phyloP scores from a whole-genome alignment of 1,284 basidiomycete genomes.

The Rhodofomes roseus region DNA sequence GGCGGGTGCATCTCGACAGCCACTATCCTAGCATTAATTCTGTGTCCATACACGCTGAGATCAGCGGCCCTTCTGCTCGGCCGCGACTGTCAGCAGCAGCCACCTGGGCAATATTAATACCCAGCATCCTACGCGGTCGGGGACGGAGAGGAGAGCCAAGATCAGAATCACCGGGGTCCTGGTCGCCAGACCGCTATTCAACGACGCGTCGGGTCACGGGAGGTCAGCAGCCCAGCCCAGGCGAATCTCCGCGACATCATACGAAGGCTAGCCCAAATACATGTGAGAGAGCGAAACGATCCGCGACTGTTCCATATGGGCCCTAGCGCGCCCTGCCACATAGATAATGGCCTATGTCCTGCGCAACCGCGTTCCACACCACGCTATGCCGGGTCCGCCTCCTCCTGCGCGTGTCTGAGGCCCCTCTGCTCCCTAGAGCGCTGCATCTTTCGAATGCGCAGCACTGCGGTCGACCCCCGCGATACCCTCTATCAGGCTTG shows the following conservation, averaged over 20 bases:
- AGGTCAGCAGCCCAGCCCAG: conserved; percentile 11
- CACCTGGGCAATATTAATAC: too few relatives aligned
- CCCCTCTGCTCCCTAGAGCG: conserved; percentile 19
- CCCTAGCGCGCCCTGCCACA: not conserved
- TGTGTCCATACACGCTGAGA: not conserved
- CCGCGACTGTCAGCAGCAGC: not conserved
- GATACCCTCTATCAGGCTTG: conserved; percentile 66
- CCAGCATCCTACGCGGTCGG: too few relatives aligned
- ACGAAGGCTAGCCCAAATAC: conserved; percentile 7
- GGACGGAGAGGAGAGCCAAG: too few relatives aligned
- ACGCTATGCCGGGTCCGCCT: not conserved
- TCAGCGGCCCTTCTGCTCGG: not conserved
- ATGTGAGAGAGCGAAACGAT: conserved; percentile 4
- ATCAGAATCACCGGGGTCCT: conserved; percentile 12
- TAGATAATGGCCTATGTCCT: not conserved
- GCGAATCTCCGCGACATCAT: conserved; percentile 9
- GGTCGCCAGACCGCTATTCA: conserved; percentile 5
- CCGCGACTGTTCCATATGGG: conserved; percentile 5
- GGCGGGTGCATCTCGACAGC: not conserved
- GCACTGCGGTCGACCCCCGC: conserved; percentile 38
- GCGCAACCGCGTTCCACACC: not conserved
- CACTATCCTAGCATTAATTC: not conserved
- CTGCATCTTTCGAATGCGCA: conserved; percentile 30
- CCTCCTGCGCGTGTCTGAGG: not conserved
- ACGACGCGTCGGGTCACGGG: conserved; percentile 9